A percentile compares a stretch with the other conserved stretches of the same genome.
Evolutionary conservation across 1,139 yeast species (phyloP).

Genomic region (Zygoascus meyerae): DNA sequence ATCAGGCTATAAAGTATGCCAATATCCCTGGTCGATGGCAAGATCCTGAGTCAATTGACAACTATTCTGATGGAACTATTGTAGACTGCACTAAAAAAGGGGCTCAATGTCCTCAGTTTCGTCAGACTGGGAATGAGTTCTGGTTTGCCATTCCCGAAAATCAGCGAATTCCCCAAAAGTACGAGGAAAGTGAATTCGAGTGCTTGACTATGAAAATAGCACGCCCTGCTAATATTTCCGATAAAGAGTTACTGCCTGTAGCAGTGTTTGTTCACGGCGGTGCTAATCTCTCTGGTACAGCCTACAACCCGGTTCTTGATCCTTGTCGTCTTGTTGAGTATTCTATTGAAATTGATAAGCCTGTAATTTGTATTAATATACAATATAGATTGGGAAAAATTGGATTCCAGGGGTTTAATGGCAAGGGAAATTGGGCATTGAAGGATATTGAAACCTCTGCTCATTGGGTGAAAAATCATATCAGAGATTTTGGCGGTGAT

Average conservation of each 20-base stretch:
- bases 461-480: conserved; percentile 35
- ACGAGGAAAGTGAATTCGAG: conserved; percentile 11
- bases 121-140: conserved; percentile 1
- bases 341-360: conserved; percentile 6
- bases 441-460: conserved; percentile 1
- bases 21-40: conserved; percentile 3
- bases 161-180: background rate
- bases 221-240: background rate
- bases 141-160: conserved; percentile 3
- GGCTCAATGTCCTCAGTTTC: conserved; percentile 7
- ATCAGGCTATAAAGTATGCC: conserved; percentile 3
- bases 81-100: conserved; percentile 5
- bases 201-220: conserved; percentile 12
- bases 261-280: conserved; percentile 14
- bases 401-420: conserved; percentile 15
- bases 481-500: conserved; percentile 37
- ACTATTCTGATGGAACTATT: background rate
- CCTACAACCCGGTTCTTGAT: conserved; percentile 8
- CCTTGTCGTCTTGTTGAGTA: conserved; percentile 4
- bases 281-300: conserved; percentile 11
- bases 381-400: conserved; percentile 12
- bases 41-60: background rate
- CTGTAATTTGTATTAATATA: conserved; percentile 9
- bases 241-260: conserved; percentile 10
- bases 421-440: conserved; percentile 6